Evolutionary conservation across 192 early-diverging fungal genomes (phyloP), one percentile per base, ranked within the genome.

Genomic region (Gaertneriomyces semiglobifer): DNA sequence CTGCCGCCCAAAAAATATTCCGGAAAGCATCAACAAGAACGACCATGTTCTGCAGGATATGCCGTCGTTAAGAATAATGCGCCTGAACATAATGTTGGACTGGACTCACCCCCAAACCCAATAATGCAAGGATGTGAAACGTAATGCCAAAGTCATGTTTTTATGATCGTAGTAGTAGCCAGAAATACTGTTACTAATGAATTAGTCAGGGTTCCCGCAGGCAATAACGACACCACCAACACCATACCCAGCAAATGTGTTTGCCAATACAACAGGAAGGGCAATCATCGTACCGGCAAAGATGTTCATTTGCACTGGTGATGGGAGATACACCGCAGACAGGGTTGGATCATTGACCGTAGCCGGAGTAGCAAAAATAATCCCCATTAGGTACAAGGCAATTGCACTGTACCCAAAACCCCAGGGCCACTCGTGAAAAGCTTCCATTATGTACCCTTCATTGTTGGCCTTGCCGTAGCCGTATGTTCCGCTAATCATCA

Each of bases 381-480:
- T 61, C 44, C 59, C 59, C 14, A 61, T 44, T 4, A 61, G 41
- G 44, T 61, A 61, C n/a, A 61, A 14, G 20, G 44, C 59, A 12
- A 40, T 45, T 18, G 40, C 44, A 10, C 41, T n/a, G 25, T 61
- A 61, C 10, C 59, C 59, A 45, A 61, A 61, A 12, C 59, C 59
- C 59, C 59, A 61, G 11, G 59, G 59, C 59, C 59, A 61, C 44
- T 61, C 59, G 12, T 61, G 59, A 25, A 61, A 61, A 6, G 59
- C 59, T 44, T 61, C 59, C 59, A 61, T 61, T n/a, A 61, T 61
- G 25, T 61, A 61, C 16, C 59, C 59, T 44, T 61, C 59, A 25
- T 61, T 61, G 14, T n/a, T 6, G 14, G 44, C 59, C n/a, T 45
- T n/a, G 2, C 59, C 59, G 44, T 61, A 61, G n/a, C 59, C 42